Conservation (phyloP, 805 yeast species). For the Starmerella lactis-condensi region DNA sequence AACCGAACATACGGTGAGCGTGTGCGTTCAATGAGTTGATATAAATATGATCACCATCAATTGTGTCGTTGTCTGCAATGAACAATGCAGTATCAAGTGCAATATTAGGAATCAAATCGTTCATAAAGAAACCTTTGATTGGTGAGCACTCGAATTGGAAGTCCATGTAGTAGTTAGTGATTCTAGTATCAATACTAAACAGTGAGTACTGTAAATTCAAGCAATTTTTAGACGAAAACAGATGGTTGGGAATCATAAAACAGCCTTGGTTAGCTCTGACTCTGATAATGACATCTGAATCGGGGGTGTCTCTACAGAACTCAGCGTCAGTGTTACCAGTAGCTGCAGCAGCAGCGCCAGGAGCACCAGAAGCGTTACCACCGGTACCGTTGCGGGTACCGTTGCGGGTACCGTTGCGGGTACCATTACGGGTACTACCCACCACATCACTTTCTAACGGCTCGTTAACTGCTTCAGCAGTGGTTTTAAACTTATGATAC, state of each 20-base stretch:
- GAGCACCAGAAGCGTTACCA: too few species aligned
- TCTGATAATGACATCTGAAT: slow-evolving; percentile 25
- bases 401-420: too few species aligned
- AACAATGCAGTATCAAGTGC: background rate
- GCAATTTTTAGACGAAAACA: slow-evolving; percentile 47
- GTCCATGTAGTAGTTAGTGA: slow-evolving; percentile 81
- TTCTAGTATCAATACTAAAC: slow-evolving; percentile 62
- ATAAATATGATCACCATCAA: slow-evolving; percentile 25
- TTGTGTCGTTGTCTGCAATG: too few species aligned
- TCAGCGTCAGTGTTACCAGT: too few species aligned
- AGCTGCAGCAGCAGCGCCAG: too few species aligned
- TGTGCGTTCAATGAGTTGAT: slow-evolving; percentile 40
- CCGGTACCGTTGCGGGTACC: too few species aligned
- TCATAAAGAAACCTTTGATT: slow-evolving; percentile 23
- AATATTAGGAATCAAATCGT: slow-evolving; percentile 6
- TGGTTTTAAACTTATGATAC: slow-evolving; percentile 58
- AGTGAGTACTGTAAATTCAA: slow-evolving; percentile 43
- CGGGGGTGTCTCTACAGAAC: slow-evolving; percentile 1
- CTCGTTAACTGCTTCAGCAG: slow-evolving; percentile 52
- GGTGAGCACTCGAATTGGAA: slow-evolving; percentile 59
- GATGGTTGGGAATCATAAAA: slow-evolving; percentile 49
- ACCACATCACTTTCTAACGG: background rate
- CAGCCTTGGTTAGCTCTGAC: slow-evolving; percentile 56
- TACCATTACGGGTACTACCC: too few species aligned
- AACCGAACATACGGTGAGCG: slow-evolving; percentile 84